Base-by-base conservation (phyloP, 805 yeast species). In the Spathaspora boniae region DNA sequence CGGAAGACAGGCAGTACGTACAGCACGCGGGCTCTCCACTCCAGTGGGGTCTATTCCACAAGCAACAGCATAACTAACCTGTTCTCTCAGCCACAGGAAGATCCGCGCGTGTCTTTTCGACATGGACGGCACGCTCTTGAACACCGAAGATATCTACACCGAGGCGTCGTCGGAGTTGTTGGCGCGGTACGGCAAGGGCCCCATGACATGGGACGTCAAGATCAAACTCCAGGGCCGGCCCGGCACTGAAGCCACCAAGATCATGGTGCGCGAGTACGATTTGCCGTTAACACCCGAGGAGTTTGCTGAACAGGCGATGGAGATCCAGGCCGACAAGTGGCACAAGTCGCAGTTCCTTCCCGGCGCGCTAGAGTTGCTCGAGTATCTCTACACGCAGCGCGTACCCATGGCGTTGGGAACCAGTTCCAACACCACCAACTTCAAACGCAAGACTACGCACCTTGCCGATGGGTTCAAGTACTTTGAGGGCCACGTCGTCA, bases 61-160 rank as follows among this genome's bases (percentile, higher is more conserved):
- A 12, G 12, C 5, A 27, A 27, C 5, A 29, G 20, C 25, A 29
- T 17, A 26, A 33, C 36, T 33, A 33, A 33, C 36, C 9, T 11
- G 11, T 9, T 11, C 11, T 9, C 9, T 16, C 19, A 33, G 37
- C 12, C 37, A 26, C 24, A 27, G 6, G 16, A 26, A 25, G 32
- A 62, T 70, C 51, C 78, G 69, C 55, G 89, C 88, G 22, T 81
- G 87, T 66, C 80, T 82, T 42, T 82, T 81, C 68, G 96, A 86
- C 69, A 86, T 93, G 98, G 99, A 93, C 56, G 99, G 99, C 1
- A 74, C 94, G 16, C 68, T 93, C 43, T 75, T 93, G 53, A 86
- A 89, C 63, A 85, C 97, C 4, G 99, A 93, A 60, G 94, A 86
- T 45, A 70, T 89, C 37, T 93, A 93, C 58, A 91, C 98, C 1